Evolutionary conservation across 805 yeast species (phyloP).

Genomic region (Kodamaea nitidulidarum): DNA sequence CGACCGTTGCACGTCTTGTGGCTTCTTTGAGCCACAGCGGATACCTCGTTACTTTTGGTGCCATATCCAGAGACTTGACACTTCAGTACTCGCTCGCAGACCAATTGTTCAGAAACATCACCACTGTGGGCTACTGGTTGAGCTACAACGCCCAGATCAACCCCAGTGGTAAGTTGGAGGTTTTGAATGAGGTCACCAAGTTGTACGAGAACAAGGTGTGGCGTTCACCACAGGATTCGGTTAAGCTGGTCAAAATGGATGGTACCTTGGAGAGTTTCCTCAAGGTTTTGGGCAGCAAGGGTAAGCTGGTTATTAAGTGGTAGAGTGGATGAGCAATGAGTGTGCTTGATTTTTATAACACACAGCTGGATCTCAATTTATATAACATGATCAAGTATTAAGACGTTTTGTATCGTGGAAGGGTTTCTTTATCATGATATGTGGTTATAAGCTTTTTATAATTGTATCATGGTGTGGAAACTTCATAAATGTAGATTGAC

Average conservation of each 20-base stretch:
- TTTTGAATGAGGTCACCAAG: slow-evolving; percentile 45
- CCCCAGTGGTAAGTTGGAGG: slow-evolving; percentile 54
- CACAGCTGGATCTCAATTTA: too few relatives aligned
- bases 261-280: slow-evolving; percentile 5
- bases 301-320: slow-evolving; percentile 5
- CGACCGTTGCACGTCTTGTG: slow-evolving; percentile 20
- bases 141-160: slow-evolving; percentile 27
- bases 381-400: too few relatives aligned
- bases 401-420: too few relatives aligned
- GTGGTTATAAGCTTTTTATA: too few relatives aligned
- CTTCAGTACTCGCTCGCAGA: slow-evolving; percentile 18
- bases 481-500: too few relatives aligned
- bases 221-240: slow-evolving; percentile 9
- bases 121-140: slow-evolving; percentile 31
- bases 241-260: slow-evolving; percentile 1
- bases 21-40: slow-evolving; percentile 25
- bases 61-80: slow-evolving; percentile 16
- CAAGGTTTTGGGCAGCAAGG: background rate
- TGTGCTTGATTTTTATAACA: too few relatives aligned
- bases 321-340: too few relatives aligned
- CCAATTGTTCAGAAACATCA: slow-evolving; percentile 30
- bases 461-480: too few relatives aligned
- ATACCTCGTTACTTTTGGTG: slow-evolving; percentile 27
- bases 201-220: too few relatives aligned
- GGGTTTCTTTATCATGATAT: too few relatives aligned